Evolutionary conservation across 768 basidiomycete genomes (phyloP).

Genomic region (Erythrobasidium yunnanense): DNA sequence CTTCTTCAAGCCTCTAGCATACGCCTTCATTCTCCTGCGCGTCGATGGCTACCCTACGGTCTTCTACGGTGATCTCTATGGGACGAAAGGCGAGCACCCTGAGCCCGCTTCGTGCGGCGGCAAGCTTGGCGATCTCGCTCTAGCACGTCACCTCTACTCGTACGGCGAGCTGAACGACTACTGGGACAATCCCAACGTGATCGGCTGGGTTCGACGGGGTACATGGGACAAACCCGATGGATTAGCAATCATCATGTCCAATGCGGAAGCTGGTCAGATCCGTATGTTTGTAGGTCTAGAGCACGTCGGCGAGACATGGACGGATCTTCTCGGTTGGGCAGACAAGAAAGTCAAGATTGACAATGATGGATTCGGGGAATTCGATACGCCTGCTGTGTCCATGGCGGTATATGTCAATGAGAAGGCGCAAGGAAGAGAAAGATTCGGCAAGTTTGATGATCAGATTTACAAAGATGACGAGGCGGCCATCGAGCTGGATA

Average conservation of each 20-base stretch:
- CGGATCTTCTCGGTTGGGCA: slow-evolving; percentile 47
- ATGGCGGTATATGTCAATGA: slow-evolving; percentile 44
- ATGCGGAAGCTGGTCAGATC: slow-evolving; percentile 6
- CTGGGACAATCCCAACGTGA: slow-evolving; percentile 43
- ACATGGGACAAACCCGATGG: slow-evolving; percentile 42
- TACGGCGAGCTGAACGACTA: slow-evolving; percentile 44
- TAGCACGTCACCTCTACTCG: slow-evolving; percentile 30
- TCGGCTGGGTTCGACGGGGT: slow-evolving; percentile 45
- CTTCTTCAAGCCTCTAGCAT: slow-evolving; percentile 43
- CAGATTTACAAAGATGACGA: slow-evolving; percentile 24
- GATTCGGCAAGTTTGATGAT: slow-evolving; percentile 40
- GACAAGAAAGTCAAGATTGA: slow-evolving; percentile 45
- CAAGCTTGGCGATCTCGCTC: slow-evolving; percentile 43
- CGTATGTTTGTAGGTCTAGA: slow-evolving; percentile 35
- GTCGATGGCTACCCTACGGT: slow-evolving; percentile 44
- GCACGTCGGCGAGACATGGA: slow-evolving; percentile 47
- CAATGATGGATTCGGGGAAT: slow-evolving; percentile 47
- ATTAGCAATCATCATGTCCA: slow-evolving; percentile 40
- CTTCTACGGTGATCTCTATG: slow-evolving; percentile 42
- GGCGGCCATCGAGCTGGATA: not conserved
- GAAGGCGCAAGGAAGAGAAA: slow-evolving; percentile 44
- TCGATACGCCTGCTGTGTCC: slow-evolving; percentile 43
- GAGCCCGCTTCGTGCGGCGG: slow-evolving; percentile 40
- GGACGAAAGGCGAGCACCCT: slow-evolving; percentile 42
- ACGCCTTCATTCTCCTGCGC: slow-evolving; percentile 44